These are phyloP conservation scores for Aeschynomene evenia DNA, from an alignment of 306 rosid species.

Conservation along the genomic window DNA sequence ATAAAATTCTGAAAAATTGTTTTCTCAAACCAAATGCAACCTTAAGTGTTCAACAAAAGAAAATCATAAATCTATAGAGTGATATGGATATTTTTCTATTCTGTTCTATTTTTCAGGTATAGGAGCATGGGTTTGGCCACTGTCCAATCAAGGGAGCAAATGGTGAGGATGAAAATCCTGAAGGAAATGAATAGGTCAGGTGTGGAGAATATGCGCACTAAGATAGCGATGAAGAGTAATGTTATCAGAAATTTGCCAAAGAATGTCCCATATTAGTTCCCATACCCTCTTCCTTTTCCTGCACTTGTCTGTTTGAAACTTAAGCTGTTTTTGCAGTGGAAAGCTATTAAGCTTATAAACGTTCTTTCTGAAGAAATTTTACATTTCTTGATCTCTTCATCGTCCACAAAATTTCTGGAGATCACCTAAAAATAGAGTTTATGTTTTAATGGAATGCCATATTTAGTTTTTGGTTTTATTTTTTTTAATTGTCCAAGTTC, in stretches of 20 bases:
- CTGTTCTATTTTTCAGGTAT: slow-evolving; percentile 56
- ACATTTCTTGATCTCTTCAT: neutral
- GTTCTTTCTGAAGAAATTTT: slow-evolving; percentile 9
- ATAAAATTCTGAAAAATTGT: too few species aligned
- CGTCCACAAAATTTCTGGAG: neutral
- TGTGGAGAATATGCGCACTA: slow-evolving; percentile 79
- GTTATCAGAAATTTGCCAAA: slow-evolving; percentile 91
- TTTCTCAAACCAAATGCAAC: too few species aligned
- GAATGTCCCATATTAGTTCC: slow-evolving; percentile 61
- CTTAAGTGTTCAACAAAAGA: neutral
- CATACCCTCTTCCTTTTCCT: neutral
- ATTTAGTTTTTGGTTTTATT: neutral
- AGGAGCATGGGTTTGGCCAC: slow-evolving; percentile 94
- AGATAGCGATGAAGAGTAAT: slow-evolving; percentile 86
- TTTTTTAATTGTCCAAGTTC: too few species aligned
- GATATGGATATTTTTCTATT: neutral
- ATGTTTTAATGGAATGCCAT: slow-evolving; percentile 17
- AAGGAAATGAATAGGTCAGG: slow-evolving; percentile 81
- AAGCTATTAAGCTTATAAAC: slow-evolving; percentile 3
- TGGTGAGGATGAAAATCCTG: slow-evolving; percentile 87
- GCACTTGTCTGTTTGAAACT: neutral
- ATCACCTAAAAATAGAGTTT: neutral
- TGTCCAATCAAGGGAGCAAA: slow-evolving; percentile 68
- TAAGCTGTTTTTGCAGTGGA: neutral
- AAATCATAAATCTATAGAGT: slow-evolving; percentile 19